phyloP scores from a whole-genome alignment of 2,329 filamentous ascomycete genomes.

The Curvularia eragrostidis region DNA sequence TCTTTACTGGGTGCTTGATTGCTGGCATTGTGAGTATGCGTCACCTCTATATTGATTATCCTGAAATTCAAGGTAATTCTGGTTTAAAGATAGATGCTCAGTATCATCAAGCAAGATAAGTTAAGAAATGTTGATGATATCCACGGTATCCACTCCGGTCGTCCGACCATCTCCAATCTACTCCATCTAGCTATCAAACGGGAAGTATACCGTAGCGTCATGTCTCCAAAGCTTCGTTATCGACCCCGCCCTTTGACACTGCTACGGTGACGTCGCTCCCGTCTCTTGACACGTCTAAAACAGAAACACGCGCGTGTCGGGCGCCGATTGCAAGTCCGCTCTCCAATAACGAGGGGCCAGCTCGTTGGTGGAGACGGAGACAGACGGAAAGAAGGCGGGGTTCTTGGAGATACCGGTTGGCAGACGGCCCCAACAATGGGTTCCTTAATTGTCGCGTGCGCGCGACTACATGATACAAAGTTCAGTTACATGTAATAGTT shows the following conservation, averaged over 20 bases:
- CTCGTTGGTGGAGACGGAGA: slow-evolving; percentile 8
- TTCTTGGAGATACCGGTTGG: background rate
- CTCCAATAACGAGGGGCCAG: slow-evolving; percentile 9
- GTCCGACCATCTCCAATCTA: background rate
- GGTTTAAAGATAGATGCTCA: background rate
- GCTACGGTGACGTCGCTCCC: slow-evolving; percentile 22
- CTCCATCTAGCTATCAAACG: slow-evolving; percentile 6
- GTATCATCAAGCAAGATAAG: background rate
- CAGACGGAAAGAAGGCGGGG: slow-evolving; percentile 14
- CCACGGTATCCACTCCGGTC: background rate
- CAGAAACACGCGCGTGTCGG: slow-evolving; percentile 1
- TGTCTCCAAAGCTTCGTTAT: slow-evolving; percentile 17
- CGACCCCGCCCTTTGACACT: slow-evolving; percentile 20
- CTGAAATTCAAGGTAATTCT: background rate
- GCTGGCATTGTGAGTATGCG: slow-evolving; percentile 52
- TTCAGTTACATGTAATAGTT: background rate
- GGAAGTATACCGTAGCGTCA: slow-evolving; percentile 18
- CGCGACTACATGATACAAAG: background rate
- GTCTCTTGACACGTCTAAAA: background rate
- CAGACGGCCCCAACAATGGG: background rate
- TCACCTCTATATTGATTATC: background rate
- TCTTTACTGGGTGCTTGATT: slow-evolving; percentile 60
- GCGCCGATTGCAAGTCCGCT: slow-evolving; percentile 14
- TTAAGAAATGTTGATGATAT: background rate
- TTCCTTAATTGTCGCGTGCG: background rate